Base-by-base conservation (phyloP, 306 rosid species). In the Vachellia collinsii region DNA sequence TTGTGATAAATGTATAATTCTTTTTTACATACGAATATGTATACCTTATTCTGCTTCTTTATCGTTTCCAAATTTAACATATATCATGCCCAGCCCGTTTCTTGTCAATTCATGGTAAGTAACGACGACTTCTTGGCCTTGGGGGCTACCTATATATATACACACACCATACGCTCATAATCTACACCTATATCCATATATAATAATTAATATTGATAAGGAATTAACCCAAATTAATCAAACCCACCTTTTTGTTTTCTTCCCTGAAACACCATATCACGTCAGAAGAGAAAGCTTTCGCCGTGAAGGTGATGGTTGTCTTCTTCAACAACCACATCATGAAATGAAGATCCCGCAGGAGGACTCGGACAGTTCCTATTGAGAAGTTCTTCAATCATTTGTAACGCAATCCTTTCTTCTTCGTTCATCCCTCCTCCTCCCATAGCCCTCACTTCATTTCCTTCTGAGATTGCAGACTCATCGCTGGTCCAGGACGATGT, bases 301-400 rank as follows among this genome's bases (percentile, higher is more conserved):
- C 10, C 70, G 14, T 36, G 42, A 9, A 11, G 69, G 7, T 3
- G 44, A 36, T 80, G 84, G 77, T 3, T 56, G 25, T 65, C 83
- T 70, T 76, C 79, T 62, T 77, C 83, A 25, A 11, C 68, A 22
- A 17, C 62, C 34, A 76, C 8, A 59, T 79, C 61, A 79, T 43
- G 47, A 50, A 83, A 80, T 25, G 91, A 69, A 25, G 97, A 84
- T 65, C 61, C 61, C n/a, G 58, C 2, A 16, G 97, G 87, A 68
- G 97, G 87, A 74, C 83, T 88, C 0, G 89, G 86, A 51, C 86
- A 85, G 47, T 88, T 87, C 65, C 88, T 78, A 82, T 86, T 90
- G 36, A 94, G 97, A n/a, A 94, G 92, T 77, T 94, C 98, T 73
- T 94, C 97, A 19, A 94, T 94, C 98, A 94, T 94, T 78, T 94